Evolutionary conservation across 108 stramenopile genomes (phyloP).

Genomic region (Cyclotella sp.): DNA sequence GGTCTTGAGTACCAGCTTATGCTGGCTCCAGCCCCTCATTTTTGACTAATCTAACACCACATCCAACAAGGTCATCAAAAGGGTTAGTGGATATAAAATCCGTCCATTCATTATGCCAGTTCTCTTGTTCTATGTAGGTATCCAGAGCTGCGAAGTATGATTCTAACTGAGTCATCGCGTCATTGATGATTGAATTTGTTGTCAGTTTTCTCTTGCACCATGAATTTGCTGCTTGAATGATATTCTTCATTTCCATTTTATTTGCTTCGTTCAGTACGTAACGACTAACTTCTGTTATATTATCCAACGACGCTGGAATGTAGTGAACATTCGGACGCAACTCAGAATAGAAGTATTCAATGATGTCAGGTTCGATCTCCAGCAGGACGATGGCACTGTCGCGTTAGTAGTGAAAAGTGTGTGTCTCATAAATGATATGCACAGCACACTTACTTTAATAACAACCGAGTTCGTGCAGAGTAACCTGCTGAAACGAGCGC

Average conservation of each 20-base stretch:
- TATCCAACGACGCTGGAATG: constrained; percentile 34
- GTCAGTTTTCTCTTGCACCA: constrained; percentile 38
- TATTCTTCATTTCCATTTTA: constrained; percentile 15
- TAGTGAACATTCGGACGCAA: constrained; percentile 41
- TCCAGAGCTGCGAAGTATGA: background rate
- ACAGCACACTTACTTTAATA: constrained; percentile 25
- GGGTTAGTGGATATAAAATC: background rate
- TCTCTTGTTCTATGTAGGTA: background rate
- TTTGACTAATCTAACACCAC: too few species aligned
- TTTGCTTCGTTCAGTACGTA: constrained; percentile 28
- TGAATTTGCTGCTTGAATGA: constrained; percentile 28
- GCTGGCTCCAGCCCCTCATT: too few species aligned
- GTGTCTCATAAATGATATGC: too few species aligned
- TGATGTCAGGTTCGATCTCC: constrained; percentile 42
- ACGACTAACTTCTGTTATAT: constrained; percentile 15
- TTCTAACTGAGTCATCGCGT: constrained; percentile 3
- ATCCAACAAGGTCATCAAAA: background rate
- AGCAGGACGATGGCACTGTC: background rate
- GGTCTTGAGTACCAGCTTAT: too few species aligned
- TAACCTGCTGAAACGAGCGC: constrained; percentile 28
- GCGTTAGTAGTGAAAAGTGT: too few species aligned
- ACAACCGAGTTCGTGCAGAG: constrained; percentile 44
- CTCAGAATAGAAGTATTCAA: constrained; percentile 43
- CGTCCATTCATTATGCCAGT: background rate
- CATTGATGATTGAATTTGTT: background rate